phyloP scores from a whole-genome alignment of 1,139 yeast species.

The Williopsis jadinii region DNA sequence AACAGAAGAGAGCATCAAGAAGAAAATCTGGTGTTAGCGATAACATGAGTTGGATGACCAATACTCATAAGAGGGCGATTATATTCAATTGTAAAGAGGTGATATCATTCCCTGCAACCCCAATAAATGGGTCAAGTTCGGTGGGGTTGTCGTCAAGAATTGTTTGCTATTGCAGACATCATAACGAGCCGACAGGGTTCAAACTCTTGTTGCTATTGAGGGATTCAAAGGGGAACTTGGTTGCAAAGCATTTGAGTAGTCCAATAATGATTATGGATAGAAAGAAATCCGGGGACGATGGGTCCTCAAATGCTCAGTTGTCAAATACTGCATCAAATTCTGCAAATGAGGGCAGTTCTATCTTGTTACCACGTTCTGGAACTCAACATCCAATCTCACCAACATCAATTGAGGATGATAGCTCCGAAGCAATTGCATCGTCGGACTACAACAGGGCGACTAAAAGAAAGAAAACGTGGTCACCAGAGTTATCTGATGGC shows the following conservation, averaged over 20 bases:
- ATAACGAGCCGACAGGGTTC: conserved; percentile 78
- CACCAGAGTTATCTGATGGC: conserved; percentile 24
- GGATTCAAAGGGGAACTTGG: conserved; percentile 49
- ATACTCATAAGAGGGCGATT: conserved; percentile 69
- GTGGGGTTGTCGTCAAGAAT: conserved; percentile 79
- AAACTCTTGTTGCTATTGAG: conserved; percentile 61
- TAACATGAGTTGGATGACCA: conserved; percentile 72
- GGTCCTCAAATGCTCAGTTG: conserved; percentile 1
- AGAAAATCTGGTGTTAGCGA: conserved; percentile 66
- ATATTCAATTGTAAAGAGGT: conserved; percentile 89
- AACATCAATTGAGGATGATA: conserved; percentile 60
- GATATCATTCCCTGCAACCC: conserved; percentile 63
- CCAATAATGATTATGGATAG: conserved; percentile 91
- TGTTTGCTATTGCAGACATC: conserved; percentile 95
- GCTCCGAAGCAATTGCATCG: conserved; percentile 48
- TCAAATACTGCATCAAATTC: conserved; percentile 12
- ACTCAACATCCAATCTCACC: conserved; percentile 40
- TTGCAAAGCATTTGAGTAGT: conserved; percentile 67
- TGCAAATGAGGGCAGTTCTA: conserved; percentile 9
- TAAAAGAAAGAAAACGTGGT: conserved; percentile 34
- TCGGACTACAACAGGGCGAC: conserved; percentile 22
- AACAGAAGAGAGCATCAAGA: conserved; percentile 88
- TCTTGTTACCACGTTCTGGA: conserved; percentile 1
- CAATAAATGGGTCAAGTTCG: conserved; percentile 29
- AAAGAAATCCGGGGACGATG: conserved; percentile 34